Base-by-base conservation (phyloP, 2,329 filamentous ascomycete genomes). In the Colletotrichum sublineola region DNA sequence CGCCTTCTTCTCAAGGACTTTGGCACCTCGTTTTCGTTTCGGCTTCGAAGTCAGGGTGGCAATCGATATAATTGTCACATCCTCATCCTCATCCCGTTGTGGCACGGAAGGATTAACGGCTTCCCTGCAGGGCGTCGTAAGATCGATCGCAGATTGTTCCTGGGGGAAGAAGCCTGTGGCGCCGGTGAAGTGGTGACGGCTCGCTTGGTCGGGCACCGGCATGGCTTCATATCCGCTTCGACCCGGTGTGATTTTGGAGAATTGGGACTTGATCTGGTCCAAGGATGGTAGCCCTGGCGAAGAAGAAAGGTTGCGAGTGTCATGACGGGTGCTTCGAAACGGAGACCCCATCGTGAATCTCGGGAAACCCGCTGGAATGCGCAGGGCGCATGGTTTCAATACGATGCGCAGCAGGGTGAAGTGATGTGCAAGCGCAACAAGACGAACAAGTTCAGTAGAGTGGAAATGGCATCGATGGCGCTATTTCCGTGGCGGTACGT, bases 261-360 rank as follows among this genome's bases (percentile, higher is more conserved):
- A n/a, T 65, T 83, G 85, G 3, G 82, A 80, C 1, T 87, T 74
- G 12, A 90, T 77, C 3, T 89, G 84, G 48, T 82, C 81, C 0
- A 90, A 78, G 0, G 88, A 84, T 3, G 89, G 89, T 0, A 90
- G 78, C n/a, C 83, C 83, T n/a, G 88, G 87, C 5, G 88, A 89
- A 0, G 87, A 89, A 0, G 87, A 87, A 11, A 77, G 73, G 24
- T 46, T 63, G 33, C 44, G 50, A 79, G 77, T 42, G 81, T 69
- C 40, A 79, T 68, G 40, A 80, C 75, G 24, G 80, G 75, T 12
- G 79, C 75, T 48, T 75, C 62, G 33, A 68, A 81, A 76, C 67
- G 79, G 73, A 68, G 80, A 75, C 74, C 81, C 78, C 80, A 83
- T 82, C 56, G 63, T 76, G 62, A 77, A 71, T 65, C 74, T 62